phyloP scores from a whole-genome alignment of 2,329 filamentous ascomycete genomes.

The Clonostachys sp. region DNA sequence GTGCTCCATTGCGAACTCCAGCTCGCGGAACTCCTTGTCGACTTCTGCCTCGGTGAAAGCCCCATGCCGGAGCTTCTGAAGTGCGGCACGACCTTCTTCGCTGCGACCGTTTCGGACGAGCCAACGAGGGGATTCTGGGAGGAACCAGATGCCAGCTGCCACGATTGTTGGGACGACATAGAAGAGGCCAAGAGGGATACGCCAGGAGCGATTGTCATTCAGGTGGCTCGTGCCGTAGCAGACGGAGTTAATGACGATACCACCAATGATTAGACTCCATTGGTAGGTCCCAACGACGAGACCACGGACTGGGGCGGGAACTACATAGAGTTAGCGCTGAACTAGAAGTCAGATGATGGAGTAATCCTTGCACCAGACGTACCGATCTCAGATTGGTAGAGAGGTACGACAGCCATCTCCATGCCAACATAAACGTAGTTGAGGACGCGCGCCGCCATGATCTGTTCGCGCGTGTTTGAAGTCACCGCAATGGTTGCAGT shows the following conservation, averaged over 20 bases:
- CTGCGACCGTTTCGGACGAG: conserved; percentile 27
- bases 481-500: conserved; percentile 37
- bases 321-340: conserved; percentile 53
- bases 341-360: conserved; percentile 6
- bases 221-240: conserved; percentile 40
- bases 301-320: conserved; percentile 56
- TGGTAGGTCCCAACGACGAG: conserved; percentile 57
- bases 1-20: background rate
- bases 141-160: conserved; percentile 45
- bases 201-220: conserved; percentile 30
- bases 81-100: conserved; percentile 28
- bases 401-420: conserved; percentile 53
- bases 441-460: conserved; percentile 50
- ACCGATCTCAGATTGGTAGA: conserved; percentile 42
- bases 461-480: conserved; percentile 9
- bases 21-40: too few species aligned
- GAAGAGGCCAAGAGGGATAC: conserved; percentile 41
- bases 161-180: conserved; percentile 33
- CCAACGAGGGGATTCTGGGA: conserved; percentile 59
- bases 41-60: too few species aligned
- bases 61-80: too few species aligned
- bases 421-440: conserved; percentile 50
- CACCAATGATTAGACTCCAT: conserved; percentile 48
- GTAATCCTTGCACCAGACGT: too few species aligned
- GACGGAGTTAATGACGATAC: conserved; percentile 42